Evolutionary conservation across 2,329 filamentous ascomycete species (phyloP).

Genomic region (Colletotrichum caudatum): DNA sequence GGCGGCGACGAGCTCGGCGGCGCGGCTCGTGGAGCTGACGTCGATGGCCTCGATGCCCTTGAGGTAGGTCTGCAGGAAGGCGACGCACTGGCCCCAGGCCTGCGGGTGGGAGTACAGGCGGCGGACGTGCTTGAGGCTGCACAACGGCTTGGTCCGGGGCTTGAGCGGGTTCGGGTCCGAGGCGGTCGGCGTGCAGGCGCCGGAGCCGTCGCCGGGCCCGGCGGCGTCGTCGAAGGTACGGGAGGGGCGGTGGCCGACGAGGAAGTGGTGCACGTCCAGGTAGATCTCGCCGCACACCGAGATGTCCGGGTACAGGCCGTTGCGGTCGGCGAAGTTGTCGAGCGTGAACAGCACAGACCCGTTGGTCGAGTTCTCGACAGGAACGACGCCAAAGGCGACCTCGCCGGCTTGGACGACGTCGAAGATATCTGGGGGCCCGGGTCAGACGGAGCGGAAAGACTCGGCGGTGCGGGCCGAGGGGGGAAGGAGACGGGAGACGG

Average conservation of each 20-base stretch:
- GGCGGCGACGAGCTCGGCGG: slow-evolving; percentile 79
- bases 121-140: slow-evolving; percentile 71
- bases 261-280: slow-evolving; percentile 87
- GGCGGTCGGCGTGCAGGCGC: slow-evolving; percentile 63
- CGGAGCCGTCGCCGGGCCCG: slow-evolving; percentile 52
- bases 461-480: not conserved
- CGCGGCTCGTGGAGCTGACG: slow-evolving; percentile 85
- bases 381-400: slow-evolving; percentile 82
- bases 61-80: slow-evolving; percentile 78
- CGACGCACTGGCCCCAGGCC: slow-evolving; percentile 90
- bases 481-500: slow-evolving; percentile 35
- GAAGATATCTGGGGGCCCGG: slow-evolving; percentile 75
- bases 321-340: slow-evolving; percentile 85
- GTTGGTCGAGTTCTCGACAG: slow-evolving; percentile 96
- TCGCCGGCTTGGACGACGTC: slow-evolving; percentile 76
- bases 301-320: slow-evolving; percentile 73
- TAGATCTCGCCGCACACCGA: slow-evolving; percentile 87
- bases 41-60: slow-evolving; percentile 84
- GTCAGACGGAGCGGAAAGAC: slow-evolving; percentile 15
- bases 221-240: slow-evolving; percentile 47
- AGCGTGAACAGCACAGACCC: slow-evolving; percentile 91
- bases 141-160: slow-evolving; percentile 61
- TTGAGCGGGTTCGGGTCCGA: slow-evolving; percentile 58
- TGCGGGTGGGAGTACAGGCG: slow-evolving; percentile 94
- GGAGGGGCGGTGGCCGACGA: slow-evolving; percentile 68